Evolutionary conservation across 257 asterid genomes (phyloP).

Genomic region (Przewalskia tangutica): DNA sequence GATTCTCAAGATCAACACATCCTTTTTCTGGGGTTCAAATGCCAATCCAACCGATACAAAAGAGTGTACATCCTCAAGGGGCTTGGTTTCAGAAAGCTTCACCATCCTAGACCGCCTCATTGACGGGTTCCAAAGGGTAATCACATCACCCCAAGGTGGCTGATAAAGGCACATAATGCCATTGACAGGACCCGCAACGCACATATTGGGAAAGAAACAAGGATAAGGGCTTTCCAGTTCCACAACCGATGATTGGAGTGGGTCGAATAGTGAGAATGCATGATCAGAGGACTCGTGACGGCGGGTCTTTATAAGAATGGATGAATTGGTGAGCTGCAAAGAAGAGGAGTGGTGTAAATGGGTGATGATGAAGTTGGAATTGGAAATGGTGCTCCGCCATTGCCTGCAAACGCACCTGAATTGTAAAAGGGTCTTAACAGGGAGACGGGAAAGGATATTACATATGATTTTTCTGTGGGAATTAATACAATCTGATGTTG

Average conservation of each 20-base stretch:
- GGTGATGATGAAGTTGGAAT: not conserved
- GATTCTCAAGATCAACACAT: not conserved
- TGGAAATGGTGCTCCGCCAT: not conserved
- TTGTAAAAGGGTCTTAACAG: conserved; percentile 1
- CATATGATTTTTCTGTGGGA: not conserved
- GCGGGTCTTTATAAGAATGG: not conserved
- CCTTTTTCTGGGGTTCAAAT: not conserved
- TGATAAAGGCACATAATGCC: not conserved
- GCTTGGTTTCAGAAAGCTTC: not conserved
- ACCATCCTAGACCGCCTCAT: not conserved
- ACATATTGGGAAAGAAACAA: conserved; percentile 4
- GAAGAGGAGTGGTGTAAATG: not conserved
- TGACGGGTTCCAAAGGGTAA: not conserved
- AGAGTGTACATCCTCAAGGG: not conserved
- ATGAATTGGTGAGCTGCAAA: not conserved
- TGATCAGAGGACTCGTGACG: not conserved
- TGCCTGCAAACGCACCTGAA: conserved; percentile 5
- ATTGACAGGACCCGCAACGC: conserved; percentile 1
- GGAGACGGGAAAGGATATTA: not conserved
- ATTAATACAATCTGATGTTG: not conserved
- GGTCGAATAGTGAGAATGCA: not conserved
- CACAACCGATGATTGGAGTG: not conserved
- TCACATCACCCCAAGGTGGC: not conserved
- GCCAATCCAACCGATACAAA: not conserved
- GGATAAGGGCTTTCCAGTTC: not conserved